Evolutionary conservation across 305 asterid species (phyloP), one percentile per base, ranked within the genome.

Genomic region (Fraxinus greggii): DNA sequence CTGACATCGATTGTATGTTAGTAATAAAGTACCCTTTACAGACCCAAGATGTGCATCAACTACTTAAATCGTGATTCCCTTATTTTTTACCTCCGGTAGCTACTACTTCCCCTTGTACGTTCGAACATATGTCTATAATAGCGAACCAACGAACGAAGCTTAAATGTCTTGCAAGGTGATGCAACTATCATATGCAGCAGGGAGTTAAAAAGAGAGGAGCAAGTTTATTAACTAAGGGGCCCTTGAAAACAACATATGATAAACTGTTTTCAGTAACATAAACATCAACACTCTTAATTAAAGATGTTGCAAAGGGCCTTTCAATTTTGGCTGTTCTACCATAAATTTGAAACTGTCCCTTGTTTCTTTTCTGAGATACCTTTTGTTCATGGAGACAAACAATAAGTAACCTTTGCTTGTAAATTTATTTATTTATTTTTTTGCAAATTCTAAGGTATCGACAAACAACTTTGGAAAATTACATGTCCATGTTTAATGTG

Each of bases 241-340:
- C 78, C 28, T 81, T n/a, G 81, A 81, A 76, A 81, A 51, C 81
- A 76, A 81, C 84, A 75, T 67, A 67, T 76, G 76, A n/a, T 75
- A 26, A 40, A 9, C 7, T 36, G 7, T 63, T 23, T 78, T 77
- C 51, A 5, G 26, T 0, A 56, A 19, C 81, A 19, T 23, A 19
- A 48, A 23, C n/a, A 19, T 35, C 36, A 32, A 29, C 36, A 15
- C 19, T 13, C 19, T 24, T 17, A 59, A 74, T 36, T 35, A 36
- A 54, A 73, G 42, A 40, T 29, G 28, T 48, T 69, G 78, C 78
- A 70, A 72, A 7, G 7, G 7, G 78, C 36, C 17, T 21, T 72
- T 79, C 35, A 29, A 15, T 79, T 69, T 79, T 79, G 82, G 83
- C 83, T 79, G 31, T 65, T 79, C 15, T 28, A 7, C 73, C n/a